Conservation (phyloP, 177 flowering plant genomes). For the Vitis hybrid region DNA sequence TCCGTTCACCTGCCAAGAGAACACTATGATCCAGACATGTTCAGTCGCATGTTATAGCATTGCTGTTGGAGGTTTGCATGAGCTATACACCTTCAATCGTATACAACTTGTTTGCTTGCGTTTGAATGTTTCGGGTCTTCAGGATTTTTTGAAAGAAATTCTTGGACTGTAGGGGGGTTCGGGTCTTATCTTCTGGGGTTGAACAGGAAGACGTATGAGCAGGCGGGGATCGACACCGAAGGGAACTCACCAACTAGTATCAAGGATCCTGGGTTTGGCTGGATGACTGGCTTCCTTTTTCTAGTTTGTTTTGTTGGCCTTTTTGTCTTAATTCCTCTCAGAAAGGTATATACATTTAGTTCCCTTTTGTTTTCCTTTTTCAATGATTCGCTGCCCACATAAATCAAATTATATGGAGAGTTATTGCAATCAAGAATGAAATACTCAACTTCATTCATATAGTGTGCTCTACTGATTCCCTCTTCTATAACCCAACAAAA, state of each 20-base stretch:
- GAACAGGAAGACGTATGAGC: slow-evolving; percentile 58
- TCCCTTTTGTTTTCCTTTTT: background rate
- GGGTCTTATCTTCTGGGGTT: slow-evolving; percentile 65
- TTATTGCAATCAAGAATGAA: too few relatives aligned
- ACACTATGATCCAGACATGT: slow-evolving; percentile 68
- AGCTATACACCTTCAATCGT: background rate
- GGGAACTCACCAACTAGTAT: slow-evolving; percentile 35
- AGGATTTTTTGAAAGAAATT: background rate
- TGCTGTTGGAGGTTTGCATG: slow-evolving; percentile 54
- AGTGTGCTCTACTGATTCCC: too few relatives aligned
- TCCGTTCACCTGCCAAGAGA: slow-evolving; percentile 74
- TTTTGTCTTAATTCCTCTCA: slow-evolving; percentile 28
- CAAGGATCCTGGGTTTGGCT: slow-evolving; percentile 24
- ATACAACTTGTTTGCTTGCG: background rate
- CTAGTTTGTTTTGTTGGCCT: slow-evolving; percentile 25
- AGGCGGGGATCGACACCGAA: slow-evolving; percentile 53
- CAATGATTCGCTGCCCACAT: too few relatives aligned
- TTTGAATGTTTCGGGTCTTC: slow-evolving; percentile 25
- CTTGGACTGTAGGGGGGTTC: slow-evolving; percentile 55
- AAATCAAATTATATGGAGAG: too few relatives aligned
- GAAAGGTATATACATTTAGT: slow-evolving; percentile 24
- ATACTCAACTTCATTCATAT: too few relatives aligned
- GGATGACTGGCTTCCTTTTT: slow-evolving; percentile 30
- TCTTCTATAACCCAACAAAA: too few relatives aligned
- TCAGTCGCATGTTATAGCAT: slow-evolving; percentile 74